Evolutionary conservation across 352 stramenopile genomes (phyloP), one percentile per base, ranked within the genome.

Genomic region (Globisporangium canariense): DNA sequence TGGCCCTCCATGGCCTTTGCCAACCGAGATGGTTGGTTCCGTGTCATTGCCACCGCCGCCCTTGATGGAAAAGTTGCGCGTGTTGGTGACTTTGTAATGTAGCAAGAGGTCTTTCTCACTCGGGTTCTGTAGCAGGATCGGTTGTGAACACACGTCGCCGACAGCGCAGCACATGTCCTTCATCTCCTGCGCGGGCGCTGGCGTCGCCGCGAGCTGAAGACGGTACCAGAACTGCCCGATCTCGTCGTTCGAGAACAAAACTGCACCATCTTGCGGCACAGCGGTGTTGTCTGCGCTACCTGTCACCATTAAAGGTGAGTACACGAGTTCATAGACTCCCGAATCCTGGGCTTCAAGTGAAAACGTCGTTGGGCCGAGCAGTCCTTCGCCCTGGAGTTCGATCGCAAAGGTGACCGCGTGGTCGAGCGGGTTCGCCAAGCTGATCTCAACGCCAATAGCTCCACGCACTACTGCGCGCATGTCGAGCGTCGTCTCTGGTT

Each of bases 201-300:
- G 45, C n/a, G 85, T 76, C 7, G 91, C 93, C 1, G 78, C 32
- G 7, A 98, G 72, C 32, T 87, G 64, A 3, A 98, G 75, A 3
- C 87, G 65, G 60, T 98, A 98, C 90, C 94, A 98, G 46, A 98
- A 97, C 69, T 98, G 90, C 0, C 95, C 95, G 9, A 98, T 89
- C 16, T 81, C 72, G 22, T 96, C 86, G 56, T 96, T 97, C 0
- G 83, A 78, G 64, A 98, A 98, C 3, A 92, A 67, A 16, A 98
- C 84, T 0, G 88, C 89, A 1, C 95, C 95, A 45, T 86, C 73
- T 22, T 89, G 70, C 3, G 54, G 70, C 3, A 50, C 25, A 14
- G 4, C 56, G 2, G 46, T 8, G 5, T 55, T 22, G 22, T 55
- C 38, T 2, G 16, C 22, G 3, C 34, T 57, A 2, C 11, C 67